These are phyloP conservation scores for Glycine latifolia DNA, from an alignment of 306 rosid species.

Conservation along the genomic window DNA sequence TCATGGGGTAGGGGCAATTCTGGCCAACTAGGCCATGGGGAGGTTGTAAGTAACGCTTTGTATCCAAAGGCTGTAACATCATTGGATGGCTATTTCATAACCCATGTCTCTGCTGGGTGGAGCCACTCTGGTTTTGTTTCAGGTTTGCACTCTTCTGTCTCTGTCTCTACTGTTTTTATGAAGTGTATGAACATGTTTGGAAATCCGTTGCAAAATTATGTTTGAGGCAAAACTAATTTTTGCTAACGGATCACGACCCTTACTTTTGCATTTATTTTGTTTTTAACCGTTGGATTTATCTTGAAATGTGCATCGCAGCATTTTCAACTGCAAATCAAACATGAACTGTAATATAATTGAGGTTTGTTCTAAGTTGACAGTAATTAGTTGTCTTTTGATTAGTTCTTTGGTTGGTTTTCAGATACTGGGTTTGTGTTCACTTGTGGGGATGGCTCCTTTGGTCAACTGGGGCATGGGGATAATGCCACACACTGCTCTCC, in stretches of 20 bases:
- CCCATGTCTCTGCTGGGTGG: slow-evolving; percentile 91
- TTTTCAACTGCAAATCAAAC: too few relatives aligned
- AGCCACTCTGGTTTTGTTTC: slow-evolving; percentile 95
- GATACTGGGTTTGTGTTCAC: slow-evolving; percentile 73
- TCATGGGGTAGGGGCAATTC: slow-evolving; percentile 93
- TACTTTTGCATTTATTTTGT: too few relatives aligned
- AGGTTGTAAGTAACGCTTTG: slow-evolving; percentile 53
- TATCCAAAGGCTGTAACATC: slow-evolving; percentile 65
- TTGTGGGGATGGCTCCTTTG: slow-evolving; percentile 93
- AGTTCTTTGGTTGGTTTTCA: slow-evolving; percentile 38
- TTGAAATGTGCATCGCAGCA: too few relatives aligned
- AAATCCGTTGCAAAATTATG: too few relatives aligned
- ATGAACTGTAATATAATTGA: too few relatives aligned
- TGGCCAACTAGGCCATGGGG: slow-evolving; percentile 86
- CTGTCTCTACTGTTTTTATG: background rate
- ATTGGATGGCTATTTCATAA: slow-evolving; percentile 59
- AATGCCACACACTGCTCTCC: slow-evolving; percentile 63
- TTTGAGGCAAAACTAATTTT: too few relatives aligned
- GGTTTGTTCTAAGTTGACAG: too few relatives aligned
- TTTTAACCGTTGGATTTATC: too few relatives aligned
- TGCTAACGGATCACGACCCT: too few relatives aligned
- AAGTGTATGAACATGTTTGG: too few relatives aligned
- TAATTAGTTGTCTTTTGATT: too few relatives aligned
- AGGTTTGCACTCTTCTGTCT: slow-evolving; percentile 53
- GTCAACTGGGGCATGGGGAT: slow-evolving; percentile 97